Base-by-base conservation (phyloP, 192 early-diverging fungal genomes). In the Entrophospora sp. region DNA sequence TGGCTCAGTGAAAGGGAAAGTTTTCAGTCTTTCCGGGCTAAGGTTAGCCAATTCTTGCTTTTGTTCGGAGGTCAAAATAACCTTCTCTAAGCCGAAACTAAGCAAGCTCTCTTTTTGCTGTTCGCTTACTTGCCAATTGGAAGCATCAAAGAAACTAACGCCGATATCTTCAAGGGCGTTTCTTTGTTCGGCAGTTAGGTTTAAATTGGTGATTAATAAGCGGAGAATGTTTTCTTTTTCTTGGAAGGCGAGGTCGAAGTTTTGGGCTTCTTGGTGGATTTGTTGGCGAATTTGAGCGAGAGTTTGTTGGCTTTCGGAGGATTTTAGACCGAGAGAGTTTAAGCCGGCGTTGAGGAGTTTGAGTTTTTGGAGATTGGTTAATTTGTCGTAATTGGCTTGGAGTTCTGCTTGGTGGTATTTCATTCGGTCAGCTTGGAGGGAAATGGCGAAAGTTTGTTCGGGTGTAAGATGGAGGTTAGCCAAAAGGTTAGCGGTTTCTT, bases 101-200 rank as follows among this genome's bases (percentile, higher is more conserved):
- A 59, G n/a, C 18, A 59, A 38, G 36, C 22, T 37, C 13, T 59
- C 5, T 59, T 18, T 59, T 18, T 59, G 56, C 18, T 59, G 32
- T 3, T 37, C 36, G 1, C 0, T 38, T 0, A 59, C 32, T 34
- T 58, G 0, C n/a, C 55, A 58, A 32, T 58, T 14, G 5, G 1
- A 18, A 58, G 55, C 55, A 58, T 58, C 30, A 34, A 58, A 58
- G 25, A 58, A 58, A 16, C 55, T 58, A 35, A 58, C 24, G 3
- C 55, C 55, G 7, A 58, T 58, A 16, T 31, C 25, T 58, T 58
- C 55, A 35, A 58, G 35, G 4, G 20, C 1, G 4, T 30, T 3
- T 14, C 32, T 1, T 32, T 32, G 31, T 34, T 57, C 55, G 32
- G 55, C 5, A 5, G 18, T 32, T 34, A 58, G 3, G 16, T 58